Percentiles rank a stretch among this genome's conserved stretches.
phyloP scores from a whole-genome alignment of 352 stramenopile species.

The Pythium volutum region DNA sequence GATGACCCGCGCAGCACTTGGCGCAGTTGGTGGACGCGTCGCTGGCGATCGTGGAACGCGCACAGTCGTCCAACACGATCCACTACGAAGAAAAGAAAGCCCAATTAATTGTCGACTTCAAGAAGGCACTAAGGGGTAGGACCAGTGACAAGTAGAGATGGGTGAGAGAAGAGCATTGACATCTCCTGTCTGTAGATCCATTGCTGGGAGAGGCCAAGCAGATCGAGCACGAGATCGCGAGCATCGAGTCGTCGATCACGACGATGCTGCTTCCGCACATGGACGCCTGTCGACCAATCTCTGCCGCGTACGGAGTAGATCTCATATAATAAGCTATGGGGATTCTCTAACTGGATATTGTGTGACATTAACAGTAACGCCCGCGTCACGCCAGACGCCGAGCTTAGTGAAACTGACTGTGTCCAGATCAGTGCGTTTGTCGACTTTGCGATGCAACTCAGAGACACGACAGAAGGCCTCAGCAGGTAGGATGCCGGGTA shows the following conservation, averaged over 20 bases:
- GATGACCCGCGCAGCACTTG: slow-evolving; percentile 22
- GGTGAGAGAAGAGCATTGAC: neutral
- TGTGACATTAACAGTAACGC: slow-evolving; percentile 3
- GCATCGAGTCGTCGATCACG: slow-evolving; percentile 45
- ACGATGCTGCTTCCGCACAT: slow-evolving; percentile 52
- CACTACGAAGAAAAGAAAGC: slow-evolving; percentile 33
- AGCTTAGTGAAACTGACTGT: slow-evolving; percentile 30
- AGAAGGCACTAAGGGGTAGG: slow-evolving; percentile 31
- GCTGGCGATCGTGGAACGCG: slow-evolving; percentile 35
- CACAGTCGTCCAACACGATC: slow-evolving; percentile 30
- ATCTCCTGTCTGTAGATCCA: slow-evolving; percentile 24
- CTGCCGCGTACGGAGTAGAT: slow-evolving; percentile 45
- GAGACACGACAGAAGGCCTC: slow-evolving; percentile 26
- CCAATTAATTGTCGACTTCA: slow-evolving; percentile 31
- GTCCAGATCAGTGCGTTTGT: slow-evolving; percentile 38
- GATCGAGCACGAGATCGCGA: slow-evolving; percentile 34
- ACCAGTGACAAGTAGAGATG: neutral
- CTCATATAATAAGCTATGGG: neutral
- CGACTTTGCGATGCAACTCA: slow-evolving; percentile 25
- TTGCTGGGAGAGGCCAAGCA: slow-evolving; percentile 34
- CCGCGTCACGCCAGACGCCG: neutral
- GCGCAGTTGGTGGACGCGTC: slow-evolving; percentile 35
- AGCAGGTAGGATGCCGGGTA: slow-evolving; percentile 25
- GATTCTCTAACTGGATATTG: neutral
- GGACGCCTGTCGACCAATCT: slow-evolving; percentile 56